Conservation (phyloP, 208 protist genomes). For the Willaertia magna region DNA sequence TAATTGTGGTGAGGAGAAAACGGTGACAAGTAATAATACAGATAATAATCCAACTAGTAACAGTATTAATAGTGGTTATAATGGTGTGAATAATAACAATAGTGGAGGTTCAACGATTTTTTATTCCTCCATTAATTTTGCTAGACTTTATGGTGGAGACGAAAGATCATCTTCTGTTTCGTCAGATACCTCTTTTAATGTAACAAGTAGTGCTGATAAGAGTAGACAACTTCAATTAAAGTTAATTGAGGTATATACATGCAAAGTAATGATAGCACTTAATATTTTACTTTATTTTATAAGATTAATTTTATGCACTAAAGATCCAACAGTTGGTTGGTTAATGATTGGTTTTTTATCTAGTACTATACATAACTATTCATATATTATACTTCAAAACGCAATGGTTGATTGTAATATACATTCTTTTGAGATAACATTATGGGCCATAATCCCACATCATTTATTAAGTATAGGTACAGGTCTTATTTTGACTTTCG, state of each 20-base stretch:
- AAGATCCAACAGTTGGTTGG: not conserved
- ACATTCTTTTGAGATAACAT: not conserved
- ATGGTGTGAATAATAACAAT: too few relatives aligned
- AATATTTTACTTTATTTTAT: not conserved
- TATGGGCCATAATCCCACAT: not conserved
- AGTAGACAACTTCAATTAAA: too few relatives aligned
- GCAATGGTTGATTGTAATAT: not conserved
- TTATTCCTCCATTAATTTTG: not conserved
- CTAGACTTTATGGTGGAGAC: not conserved
- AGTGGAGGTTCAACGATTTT: too few relatives aligned
- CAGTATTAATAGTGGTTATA: too few relatives aligned
- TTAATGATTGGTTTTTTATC: not conserved
- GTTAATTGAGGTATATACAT: not conserved
- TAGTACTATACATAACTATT: not conserved
- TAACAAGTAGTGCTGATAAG: not conserved
- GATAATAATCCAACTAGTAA: not conserved
- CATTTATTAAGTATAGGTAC: not conserved
- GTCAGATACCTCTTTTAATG: not conserved
- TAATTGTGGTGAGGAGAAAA: not conserved
- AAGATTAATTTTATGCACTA: not conserved
- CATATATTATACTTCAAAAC: not conserved
- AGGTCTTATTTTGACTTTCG: not conserved
- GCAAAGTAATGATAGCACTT: not conserved
- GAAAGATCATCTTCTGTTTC: not conserved
- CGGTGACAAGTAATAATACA: too few relatives aligned